Evolutionary conservation across 1,284 basidiomycete genomes (phyloP), one percentile per base, ranked within the genome.

Genomic region (Marasmius tenuissimus): DNA sequence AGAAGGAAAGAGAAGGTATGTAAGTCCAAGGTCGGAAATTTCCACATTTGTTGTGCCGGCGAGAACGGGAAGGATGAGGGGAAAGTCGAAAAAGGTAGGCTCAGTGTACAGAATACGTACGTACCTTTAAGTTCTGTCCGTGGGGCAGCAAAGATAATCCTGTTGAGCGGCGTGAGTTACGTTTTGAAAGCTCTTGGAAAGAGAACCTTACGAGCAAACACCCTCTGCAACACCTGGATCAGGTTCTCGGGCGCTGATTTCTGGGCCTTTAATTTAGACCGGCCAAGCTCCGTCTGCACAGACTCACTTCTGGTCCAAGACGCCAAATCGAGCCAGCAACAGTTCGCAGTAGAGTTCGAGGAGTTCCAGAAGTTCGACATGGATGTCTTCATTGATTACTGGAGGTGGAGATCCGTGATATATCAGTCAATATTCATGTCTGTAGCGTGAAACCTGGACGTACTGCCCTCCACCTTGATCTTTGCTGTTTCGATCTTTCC

Each of bases 321-420:
- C 77, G 8, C 93, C 93, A 71, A 98, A 98, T 37, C 97, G 85
- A 5, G 96, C 94, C 27, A 96, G 83, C n/a, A 98, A 77, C 18
- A 96, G 86, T 72, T 99, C 97, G 64, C 89, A 90, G 73, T 98
- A 98, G 9, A 98, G 84, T 78, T 98, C 96, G 42, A 99, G 81
- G 5, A 98, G 79, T 72, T 99, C 96, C 48, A 98, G 77, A 22
- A 97, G 81, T 72, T 97, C 95, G 45, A 93, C 78, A 71, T 91
- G 84, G 48, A 94, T 85, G 70, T 96, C 94, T 69, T 96, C 93
- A 69, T 91, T 86, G 70, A 96, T 94, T 62, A 95, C 88, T 86
- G 37, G 4, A 60, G 57, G 40, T 54, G 59, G 53, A 35, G 39
- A 60, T 57, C 53, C 57, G 61, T 34, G 38, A 39, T 18, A 16